Base-by-base conservation (phyloP, 1,139 yeast genomes). In the Candida mesenterica region DNA sequence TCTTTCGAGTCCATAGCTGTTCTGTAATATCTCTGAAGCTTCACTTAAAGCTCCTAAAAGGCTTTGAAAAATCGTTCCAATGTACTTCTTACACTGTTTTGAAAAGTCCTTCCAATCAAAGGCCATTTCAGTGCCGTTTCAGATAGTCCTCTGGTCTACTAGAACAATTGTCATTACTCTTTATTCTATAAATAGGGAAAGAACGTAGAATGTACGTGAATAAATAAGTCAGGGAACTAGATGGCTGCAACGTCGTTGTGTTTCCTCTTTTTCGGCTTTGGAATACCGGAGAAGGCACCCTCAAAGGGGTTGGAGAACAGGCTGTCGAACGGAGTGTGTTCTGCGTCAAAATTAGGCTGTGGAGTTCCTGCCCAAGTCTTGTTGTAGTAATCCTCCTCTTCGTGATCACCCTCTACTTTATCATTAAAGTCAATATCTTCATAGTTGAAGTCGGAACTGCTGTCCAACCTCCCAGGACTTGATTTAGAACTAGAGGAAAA, bases 391-490 rank as follows among this genome's bases (percentile, higher is more conserved):
- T 36, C 33, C 26, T 54, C 56, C 27, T 59, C 64, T 27, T 57
- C 61, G 16, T 56, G 61, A 12, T 51, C 57, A 5, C 49, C 55
- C 16, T 50, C 61, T 5, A 43, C 45, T 7, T 49, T 45, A 36
- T 54, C 59, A 16, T 41, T 53, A 15, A 58, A 31, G 12, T 57
- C 59, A 8, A 59, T 49, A 30, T 57, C 60, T 30, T 58, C 57
- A 31, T 57, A 59, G 33, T 55, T 50, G 40, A 43, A 59, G 10
- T 52, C 53, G 12, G 44, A 31, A 18, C 44, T 39, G 28, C 32
- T 25, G 13, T 43, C 46, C 24, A 33, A 15, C 27, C 31, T 33
- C 25, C n/a, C 24, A 9, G 17, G 17, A 10, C 28, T 25, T 4
- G 17, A 19, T 19, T 19, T 19, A n/a, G n/a, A n/a, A n/a, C 12